Base-by-base conservation (phyloP, 768 basidiomycete genomes). In the Trametes coccinea region DNA sequence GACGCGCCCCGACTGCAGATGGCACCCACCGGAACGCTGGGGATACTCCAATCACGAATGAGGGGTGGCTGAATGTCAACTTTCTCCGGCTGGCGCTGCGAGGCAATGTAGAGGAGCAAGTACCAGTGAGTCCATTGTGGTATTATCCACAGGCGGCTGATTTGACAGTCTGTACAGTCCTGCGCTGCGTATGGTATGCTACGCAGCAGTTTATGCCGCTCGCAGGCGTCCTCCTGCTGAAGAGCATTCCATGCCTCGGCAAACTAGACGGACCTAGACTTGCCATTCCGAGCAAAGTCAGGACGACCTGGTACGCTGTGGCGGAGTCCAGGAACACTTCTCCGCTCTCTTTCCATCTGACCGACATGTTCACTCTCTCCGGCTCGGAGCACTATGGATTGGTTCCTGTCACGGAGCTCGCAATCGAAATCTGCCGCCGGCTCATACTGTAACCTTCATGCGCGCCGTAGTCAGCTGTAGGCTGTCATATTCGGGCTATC, bases 171-270 rank as follows among this genome's bases (percentile, higher is more conserved):
- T 44, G 16, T 44, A 4, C 5, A 44, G 10, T 8, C 43, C 16
- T 11, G 9, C 45, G 22, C 45, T 17, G 10, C 17, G 39, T 48
- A 50, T 22, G 37, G 45, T 40, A 58, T 27, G 46, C 27, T 58
- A 50, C 56, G 39, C 27, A 11, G 56, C 56, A 10, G 2, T 34
- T 47, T 22, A 22, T 22, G 22, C 22, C 22, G 22, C 31, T 43
- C 41, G 29, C 27, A 47, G 9, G 30, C 40, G 14, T 30, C 31
- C 29, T 56, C 47, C 31, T 22, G n/a, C 41, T 5, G 6, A 30
- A n/a, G 30, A 44, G 49, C 11, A 10, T 59, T 59, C 57, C 57
- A 59, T 59, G 57, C 57, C 44, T 52, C 49, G 57, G 57, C 41
- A 27, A 44, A 33, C 33, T 45, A 51, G 22, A 17, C 49, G 49